Evolutionary conservation across 495 filamentous ascomycete species (phyloP).

Genomic region (Podospora australis): DNA sequence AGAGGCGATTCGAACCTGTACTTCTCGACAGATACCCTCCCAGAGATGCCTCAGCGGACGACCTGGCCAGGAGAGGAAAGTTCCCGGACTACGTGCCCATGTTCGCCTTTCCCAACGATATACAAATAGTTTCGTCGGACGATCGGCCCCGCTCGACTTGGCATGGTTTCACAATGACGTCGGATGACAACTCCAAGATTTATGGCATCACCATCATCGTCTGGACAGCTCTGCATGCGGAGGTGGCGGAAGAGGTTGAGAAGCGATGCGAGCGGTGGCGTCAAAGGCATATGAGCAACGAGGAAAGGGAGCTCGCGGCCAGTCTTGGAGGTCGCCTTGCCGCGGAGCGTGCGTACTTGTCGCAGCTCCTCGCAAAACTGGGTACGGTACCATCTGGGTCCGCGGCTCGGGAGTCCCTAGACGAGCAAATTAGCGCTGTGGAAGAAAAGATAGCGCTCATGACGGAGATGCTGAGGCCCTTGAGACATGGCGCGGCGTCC

Average conservation of each 20-base stretch:
- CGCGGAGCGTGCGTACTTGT: conserved; percentile 83
- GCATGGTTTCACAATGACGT: conserved; percentile 99
- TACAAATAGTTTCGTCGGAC: conserved; percentile 91
- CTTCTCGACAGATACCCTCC: conserved; percentile 89
- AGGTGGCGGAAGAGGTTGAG: conserved; percentile 82
- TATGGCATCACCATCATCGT: conserved; percentile 89
- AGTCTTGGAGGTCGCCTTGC: conserved; percentile 88
- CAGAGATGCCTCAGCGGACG: conserved; percentile 68
- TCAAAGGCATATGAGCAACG: conserved; percentile 88
- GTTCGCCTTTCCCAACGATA: conserved; percentile 98
- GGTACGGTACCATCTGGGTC: conserved; percentile 75
- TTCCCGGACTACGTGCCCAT: conserved; percentile 98
- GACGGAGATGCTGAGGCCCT: conserved; percentile 88
- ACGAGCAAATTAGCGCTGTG: conserved; percentile 90
- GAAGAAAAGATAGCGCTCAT: conserved; percentile 97
- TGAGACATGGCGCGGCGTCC: conserved; percentile 87
- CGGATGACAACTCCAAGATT: conserved; percentile 80
- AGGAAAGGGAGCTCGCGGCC: conserved; percentile 88
- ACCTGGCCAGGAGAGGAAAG: conserved; percentile 69
- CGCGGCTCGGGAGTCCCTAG: conserved; percentile 69
- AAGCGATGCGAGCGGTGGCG: conserved; percentile 91
- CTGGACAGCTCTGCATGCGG: conserved; percentile 80
- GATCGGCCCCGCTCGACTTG: conserved; percentile 89
- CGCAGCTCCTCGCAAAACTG: conserved; percentile 74
- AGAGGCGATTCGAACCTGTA: conserved; percentile 89